A percentile compares a stretch with the other conserved stretches of the same genome.
Evolutionary conservation across 2,329 filamentous ascomycete species (phyloP).

Genomic region (Nannizziopsis barbatae): DNA sequence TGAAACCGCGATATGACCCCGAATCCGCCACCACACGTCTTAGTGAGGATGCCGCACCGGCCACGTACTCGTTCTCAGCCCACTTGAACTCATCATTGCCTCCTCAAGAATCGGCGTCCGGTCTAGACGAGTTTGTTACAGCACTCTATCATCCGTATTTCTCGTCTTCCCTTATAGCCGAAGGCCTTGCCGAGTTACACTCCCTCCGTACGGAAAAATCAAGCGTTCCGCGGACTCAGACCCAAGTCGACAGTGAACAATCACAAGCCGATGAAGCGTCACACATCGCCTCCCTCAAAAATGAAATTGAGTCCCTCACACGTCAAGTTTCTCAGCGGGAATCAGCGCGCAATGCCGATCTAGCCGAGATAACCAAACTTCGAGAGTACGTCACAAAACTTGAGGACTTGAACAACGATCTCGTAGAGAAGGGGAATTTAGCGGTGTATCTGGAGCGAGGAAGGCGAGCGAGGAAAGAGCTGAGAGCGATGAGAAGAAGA

Average conservation of each 20-base stretch:
- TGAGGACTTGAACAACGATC: constrained; percentile 30
- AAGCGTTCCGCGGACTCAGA: constrained; percentile 13
- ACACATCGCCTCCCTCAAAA: constrained; percentile 27
- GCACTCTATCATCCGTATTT: constrained; percentile 32
- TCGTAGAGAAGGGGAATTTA: constrained; percentile 31
- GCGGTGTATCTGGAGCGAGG: constrained; percentile 25
- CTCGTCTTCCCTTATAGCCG: constrained; percentile 30
- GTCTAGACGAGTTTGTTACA: constrained; percentile 24
- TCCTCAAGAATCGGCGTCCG: constrained; percentile 10
- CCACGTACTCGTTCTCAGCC: constrained; percentile 34
- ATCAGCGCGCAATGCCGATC: constrained; percentile 26
- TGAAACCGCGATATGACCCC: constrained; percentile 57
- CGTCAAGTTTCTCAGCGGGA: constrained; percentile 24
- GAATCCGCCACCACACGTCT: constrained; percentile 28
- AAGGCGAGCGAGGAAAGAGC: constrained; percentile 31
- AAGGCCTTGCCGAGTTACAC: constrained; percentile 32
- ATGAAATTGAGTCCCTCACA: constrained; percentile 31
- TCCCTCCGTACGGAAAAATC: constrained; percentile 18
- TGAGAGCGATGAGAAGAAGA: constrained; percentile 30
- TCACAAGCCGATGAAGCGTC: constrained; percentile 14
- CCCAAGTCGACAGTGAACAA: constrained; percentile 6
- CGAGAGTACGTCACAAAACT: constrained; percentile 27
- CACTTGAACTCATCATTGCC: constrained; percentile 23
- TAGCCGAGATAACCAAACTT: constrained; percentile 29
- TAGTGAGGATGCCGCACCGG: constrained; percentile 29